Evolutionary conservation across 306 rosid species (phyloP), one percentile per base, ranked within the genome.

Genomic region (Lablab purpureus): DNA sequence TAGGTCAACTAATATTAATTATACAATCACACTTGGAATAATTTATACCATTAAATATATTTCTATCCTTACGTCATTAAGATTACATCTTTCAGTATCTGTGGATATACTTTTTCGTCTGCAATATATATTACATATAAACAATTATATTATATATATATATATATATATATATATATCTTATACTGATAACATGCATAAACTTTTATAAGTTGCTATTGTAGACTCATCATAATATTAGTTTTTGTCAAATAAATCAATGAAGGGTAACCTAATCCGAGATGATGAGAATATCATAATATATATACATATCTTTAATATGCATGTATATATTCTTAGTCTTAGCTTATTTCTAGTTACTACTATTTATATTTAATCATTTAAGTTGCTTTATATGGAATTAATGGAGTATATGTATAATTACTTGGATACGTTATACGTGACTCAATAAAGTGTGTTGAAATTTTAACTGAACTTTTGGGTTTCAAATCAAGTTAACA

Each of bases 351-450:
- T 58, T 58, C 25, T 4, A 32, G 46, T 32, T 15, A 4, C 45
- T 32, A 17, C 21, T 62, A 7, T 1, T 17, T 32, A n/a, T 63
- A 6, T 30, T 63, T 17, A 43, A 43, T 43, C 2, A n/a, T 17
- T 63, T 7, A 63, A 32, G 8, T 34, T 64, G 70, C 49, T 36
- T 64, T 34, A n/a, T 10, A 34, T 36, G 70, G 49, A 64, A 66
- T 21, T 66, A 66, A 66, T 40, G 28, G 52, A 40, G 21, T n/a
- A n/a, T 45, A 5, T 60, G 67, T 59, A 27, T 27, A 59, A 25
- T 28, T n/a, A 56, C 10, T 63, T 17, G 67, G 68, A 62, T 63
- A 64, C n/a, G n/a, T n/a, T n/a, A n/a, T n/a, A 2, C 52, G 32
- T 19, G 52, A 66, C 2, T 28, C 19, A 4, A 28, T 66, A 19